Percentiles rank a stretch among this genome's conserved stretches.
These are phyloP conservation scores for Candida sakaeoensis DNA, from an alignment of 805 yeast genomes.

Conservation along the genomic window DNA sequence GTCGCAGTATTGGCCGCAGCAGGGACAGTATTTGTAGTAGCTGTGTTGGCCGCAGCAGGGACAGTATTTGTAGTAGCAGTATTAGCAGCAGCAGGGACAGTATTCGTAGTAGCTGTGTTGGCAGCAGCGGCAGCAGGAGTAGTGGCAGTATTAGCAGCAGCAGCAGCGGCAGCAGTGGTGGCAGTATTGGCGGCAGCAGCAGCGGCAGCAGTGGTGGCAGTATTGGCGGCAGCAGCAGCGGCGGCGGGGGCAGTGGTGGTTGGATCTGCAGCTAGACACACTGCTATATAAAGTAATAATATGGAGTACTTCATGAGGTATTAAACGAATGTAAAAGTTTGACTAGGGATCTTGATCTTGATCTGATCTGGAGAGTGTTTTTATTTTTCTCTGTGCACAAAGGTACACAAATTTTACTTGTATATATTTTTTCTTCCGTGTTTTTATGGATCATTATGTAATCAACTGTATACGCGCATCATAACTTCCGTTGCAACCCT, in stretches of 20 bases:
- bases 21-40: constrained; percentile 16
- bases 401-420: too few relatives aligned
- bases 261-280: background rate
- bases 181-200: constrained; percentile 15
- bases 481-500: too few relatives aligned
- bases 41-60: constrained; percentile 14
- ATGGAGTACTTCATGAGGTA: background rate
- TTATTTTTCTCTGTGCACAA: background rate
- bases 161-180: constrained; percentile 15
- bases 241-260: constrained; percentile 11
- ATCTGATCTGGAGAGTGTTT: constrained; percentile 1
- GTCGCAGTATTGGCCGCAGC: constrained; percentile 15
- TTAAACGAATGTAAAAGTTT: background rate
- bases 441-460: background rate
- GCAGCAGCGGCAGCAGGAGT: constrained; percentile 14
- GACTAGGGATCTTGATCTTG: background rate
- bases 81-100: constrained; percentile 16
- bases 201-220: constrained; percentile 17
- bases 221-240: constrained; percentile 11
- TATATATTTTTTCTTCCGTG: background rate
- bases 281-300: constrained; percentile 2
- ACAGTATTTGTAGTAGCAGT: constrained; percentile 17
- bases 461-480: background rate
- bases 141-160: background rate
- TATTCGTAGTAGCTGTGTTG: constrained; percentile 15